Evolutionary conservation across 352 stramenopile genomes (phyloP), one percentile per base, ranked within the genome.

Genomic region (Phytophthora constricta): DNA sequence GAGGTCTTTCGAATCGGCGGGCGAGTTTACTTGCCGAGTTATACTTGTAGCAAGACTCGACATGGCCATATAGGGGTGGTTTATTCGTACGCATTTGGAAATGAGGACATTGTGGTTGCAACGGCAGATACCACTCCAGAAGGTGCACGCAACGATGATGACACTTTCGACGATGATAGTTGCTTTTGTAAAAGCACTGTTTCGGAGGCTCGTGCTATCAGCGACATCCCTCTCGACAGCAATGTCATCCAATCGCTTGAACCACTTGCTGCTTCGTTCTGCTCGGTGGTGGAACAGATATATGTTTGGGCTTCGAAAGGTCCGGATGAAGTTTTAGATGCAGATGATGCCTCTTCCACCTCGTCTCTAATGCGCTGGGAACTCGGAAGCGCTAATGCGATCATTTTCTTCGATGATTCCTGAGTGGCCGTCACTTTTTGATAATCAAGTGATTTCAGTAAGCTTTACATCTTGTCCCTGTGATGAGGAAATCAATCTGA

Each of bases 401-500:
- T 77, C 85, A 14, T 86, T 90, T 54, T 74, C 77, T 19, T 73
- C 50, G 4, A 79, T 89, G 45, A 68, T 79, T 25, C 65, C 76
- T 2, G 39, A 49, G 3, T 86, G 87, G 65, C 68, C 77, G 20
- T 82, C 83, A 5, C 57, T 93, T 16, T 80, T 91, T 23, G 78
- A 91, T 52, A 90, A 89, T 47, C 77, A 89, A 63, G 65, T 83
- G 42, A 80, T 87, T 20, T 87, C 81, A 25, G 75, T 84, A 72
- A 61, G 75, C 70, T 31, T 17, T 22, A 31, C 17, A 13, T 20
- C 31, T 27, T 69, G 23, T 19, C n/a, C n/a, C n/a, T n/a, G n/a
- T n/a, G n/a, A n/a, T n/a, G n/a, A n/a, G n/a, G n/a, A n/a, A n/a
- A n/a, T n/a, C n/a, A n/a, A n/a, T n/a, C n/a, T n/a, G n/a, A n/a